Evolutionary conservation across 768 basidiomycete species (phyloP), one percentile per base, ranked within the genome.

Genomic region (Baorangia bicolor): DNA sequence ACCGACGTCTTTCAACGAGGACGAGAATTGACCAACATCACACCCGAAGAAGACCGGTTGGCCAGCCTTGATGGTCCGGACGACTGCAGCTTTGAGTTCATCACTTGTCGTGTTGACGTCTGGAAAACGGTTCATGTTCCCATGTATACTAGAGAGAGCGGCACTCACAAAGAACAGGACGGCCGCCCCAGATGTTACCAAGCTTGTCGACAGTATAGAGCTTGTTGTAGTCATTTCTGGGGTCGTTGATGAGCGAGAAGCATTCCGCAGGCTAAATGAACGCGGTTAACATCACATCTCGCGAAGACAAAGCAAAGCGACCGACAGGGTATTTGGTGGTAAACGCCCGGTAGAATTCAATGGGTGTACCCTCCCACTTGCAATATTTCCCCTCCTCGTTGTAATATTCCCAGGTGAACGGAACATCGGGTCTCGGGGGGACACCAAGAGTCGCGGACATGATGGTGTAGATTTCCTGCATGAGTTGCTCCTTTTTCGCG

Each of bases 191-290:
- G 48, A 98, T 76, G 65, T 98, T 98, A 16, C 95, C 95, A 34
- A 98, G 85, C 65, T 91, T 88, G 64, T 95, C 86, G 18, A 98
- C 94, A 2, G 93, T 93, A 75, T 95, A 95, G 16, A 96, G 78
- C 71, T 85, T 88, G 47, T 79, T 80, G 70, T 88, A 93, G 20
- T 76, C 76, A 67, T 98, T 95, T 25, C 96, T 83, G 11, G 96
- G 95, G 69, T 98, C 96, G 64, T 98, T 88, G 71, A 98, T 93
- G 13, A 98, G 81, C 35, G 94, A 96, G 79, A 98, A 96, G 2
- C 81, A 86, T 25, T 94, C 90, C 4, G 77, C 67, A 2, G 86
- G 84, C 83, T 90, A 51, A 20, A 49, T 37, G 52, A 27, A 10
- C 9, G 13, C 14, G 44, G 51, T 54, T 30, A 60, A 6, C 13